Evolutionary conservation across 2,329 filamentous ascomycete species (phyloP).

Genomic region (Pyricularia grisea): DNA sequence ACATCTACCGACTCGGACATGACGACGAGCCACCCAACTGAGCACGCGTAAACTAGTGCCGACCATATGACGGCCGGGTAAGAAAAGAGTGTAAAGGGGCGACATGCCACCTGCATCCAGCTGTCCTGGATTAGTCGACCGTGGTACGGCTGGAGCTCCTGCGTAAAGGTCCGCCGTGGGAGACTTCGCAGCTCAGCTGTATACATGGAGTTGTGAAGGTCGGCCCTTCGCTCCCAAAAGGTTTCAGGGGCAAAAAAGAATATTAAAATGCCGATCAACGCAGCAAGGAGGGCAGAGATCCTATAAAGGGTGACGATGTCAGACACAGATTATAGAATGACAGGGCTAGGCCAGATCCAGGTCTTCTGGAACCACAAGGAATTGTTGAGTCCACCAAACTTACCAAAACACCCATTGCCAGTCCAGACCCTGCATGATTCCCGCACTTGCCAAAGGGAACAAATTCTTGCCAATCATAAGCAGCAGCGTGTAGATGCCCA

Average conservation of each 20-base stretch:
- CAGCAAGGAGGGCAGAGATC: conserved; percentile 76
- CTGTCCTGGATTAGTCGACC: conserved; percentile 69
- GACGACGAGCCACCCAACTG: conserved; percentile 91
- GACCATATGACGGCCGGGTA: conserved; percentile 92
- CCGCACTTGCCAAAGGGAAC: conserved; percentile 77
- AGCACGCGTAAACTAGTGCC: conserved; percentile 72
- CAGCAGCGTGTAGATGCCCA: conserved; percentile 87
- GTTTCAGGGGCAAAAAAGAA: conserved; percentile 93
- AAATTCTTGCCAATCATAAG: conserved; percentile 88
- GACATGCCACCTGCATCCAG: conserved; percentile 67
- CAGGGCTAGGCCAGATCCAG: neutral
- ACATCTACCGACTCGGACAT: conserved; percentile 78
- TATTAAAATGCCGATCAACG: conserved; percentile 57
- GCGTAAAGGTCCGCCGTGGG: conserved; percentile 60
- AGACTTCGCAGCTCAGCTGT: conserved; percentile 59
- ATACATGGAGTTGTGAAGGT: conserved; percentile 37
- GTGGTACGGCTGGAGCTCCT: conserved; percentile 69
- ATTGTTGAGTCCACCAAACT: conserved; percentile 15
- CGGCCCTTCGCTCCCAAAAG: conserved; percentile 82
- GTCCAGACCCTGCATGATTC: conserved; percentile 63
- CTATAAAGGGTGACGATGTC: conserved; percentile 26
- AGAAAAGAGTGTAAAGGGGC: conserved; percentile 77
- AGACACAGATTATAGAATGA: conserved; percentile 7
- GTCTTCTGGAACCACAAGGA: neutral
- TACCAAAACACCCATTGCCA: conserved; percentile 93